phyloP scores from a whole-genome alignment of 768 basidiomycete genomes.

The Suillus luteus region DNA sequence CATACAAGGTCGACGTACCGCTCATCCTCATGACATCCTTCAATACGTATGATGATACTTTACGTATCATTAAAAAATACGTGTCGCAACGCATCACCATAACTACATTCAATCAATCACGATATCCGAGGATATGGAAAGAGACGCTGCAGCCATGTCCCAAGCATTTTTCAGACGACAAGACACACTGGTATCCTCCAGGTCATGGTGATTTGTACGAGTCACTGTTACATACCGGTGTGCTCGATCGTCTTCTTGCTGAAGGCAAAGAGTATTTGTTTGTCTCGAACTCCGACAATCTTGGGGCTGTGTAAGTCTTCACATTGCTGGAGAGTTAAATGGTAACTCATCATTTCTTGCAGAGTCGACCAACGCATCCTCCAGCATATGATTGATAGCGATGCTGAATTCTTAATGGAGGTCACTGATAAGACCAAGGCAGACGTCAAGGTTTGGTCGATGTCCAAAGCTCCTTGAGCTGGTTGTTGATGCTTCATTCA shows the following conservation, averaged over 20 bases:
- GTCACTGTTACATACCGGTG: slow-evolving; percentile 85
- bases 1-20: slow-evolving; percentile 85
- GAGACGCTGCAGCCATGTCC: slow-evolving; percentile 87
- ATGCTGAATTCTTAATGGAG: slow-evolving; percentile 91
- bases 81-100: slow-evolving; percentile 93
- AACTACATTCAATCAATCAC: slow-evolving; percentile 90
- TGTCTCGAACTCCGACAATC: slow-evolving; percentile 95
- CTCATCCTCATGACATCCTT: slow-evolving; percentile 99
- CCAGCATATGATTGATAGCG: slow-evolving; percentile 80
- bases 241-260: slow-evolving; percentile 84
- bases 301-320: slow-evolving; percentile 81
- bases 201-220: slow-evolving; percentile 98
- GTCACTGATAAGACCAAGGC: slow-evolving; percentile 98
- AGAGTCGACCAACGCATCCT: slow-evolving; percentile 84
- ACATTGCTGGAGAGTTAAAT: slow-evolving; percentile 6
- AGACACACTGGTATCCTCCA: slow-evolving; percentile 94
- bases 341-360: slow-evolving; percentile 14
- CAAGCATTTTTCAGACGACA: slow-evolving; percentile 75
- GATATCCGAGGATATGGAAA: slow-evolving; percentile 91
- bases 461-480: background rate
- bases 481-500: background rate
- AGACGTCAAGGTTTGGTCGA: slow-evolving; percentile 52
- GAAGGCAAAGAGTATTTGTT: slow-evolving; percentile 98
- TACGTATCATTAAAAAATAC: slow-evolving; percentile 96
- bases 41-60: slow-evolving; percentile 96